A percentile compares a stretch with the other conserved stretches of the same genome.
Conservation (phyloP, 805 yeast species). For the Zygotorulaspora sp. region DNA sequence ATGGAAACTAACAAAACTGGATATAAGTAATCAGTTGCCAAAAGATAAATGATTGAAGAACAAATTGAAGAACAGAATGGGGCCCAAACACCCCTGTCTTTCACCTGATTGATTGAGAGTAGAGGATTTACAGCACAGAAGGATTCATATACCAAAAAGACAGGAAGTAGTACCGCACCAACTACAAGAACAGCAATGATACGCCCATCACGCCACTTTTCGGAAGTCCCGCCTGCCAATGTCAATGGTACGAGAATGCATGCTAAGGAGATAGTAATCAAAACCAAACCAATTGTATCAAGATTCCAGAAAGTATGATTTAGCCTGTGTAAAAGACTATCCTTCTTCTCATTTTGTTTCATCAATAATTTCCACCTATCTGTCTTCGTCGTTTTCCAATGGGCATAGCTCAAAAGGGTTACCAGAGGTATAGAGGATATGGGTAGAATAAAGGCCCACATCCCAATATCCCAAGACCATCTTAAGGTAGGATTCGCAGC, state of each 20-base stretch:
- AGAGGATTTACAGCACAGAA: conserved; percentile 51
- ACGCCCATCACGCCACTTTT: conserved; percentile 51
- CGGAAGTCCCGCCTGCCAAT: conserved; percentile 53
- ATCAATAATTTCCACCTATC: conserved; percentile 28
- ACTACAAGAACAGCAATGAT: conserved; percentile 61
- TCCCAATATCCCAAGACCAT: conserved; percentile 54
- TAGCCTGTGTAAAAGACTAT: conserved; percentile 20
- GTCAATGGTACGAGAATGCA: conserved; percentile 63
- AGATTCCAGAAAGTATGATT: conserved; percentile 49
- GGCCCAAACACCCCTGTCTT: conserved; percentile 54
- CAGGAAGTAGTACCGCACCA: conserved; percentile 48
- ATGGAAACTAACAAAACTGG: conserved; percentile 57
- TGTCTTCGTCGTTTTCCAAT: conserved; percentile 39
- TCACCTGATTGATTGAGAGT: conserved; percentile 49
- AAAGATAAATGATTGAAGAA: conserved; percentile 53
- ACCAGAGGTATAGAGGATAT: conserved; percentile 46
- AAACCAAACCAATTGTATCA: conserved; percentile 55
- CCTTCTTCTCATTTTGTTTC: conserved; percentile 9
- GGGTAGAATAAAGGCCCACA: conserved; percentile 58
- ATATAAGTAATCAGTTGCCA: conserved; percentile 54
- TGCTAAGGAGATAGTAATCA: conserved; percentile 52
- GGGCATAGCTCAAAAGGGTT: conserved; percentile 44
- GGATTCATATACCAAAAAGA: conserved; percentile 52
- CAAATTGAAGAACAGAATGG: conserved; percentile 52
- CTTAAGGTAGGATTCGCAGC: conserved; percentile 31